phyloP scores from a whole-genome alignment of 139 green algal species.

The Chlorella ohadii region DNA sequence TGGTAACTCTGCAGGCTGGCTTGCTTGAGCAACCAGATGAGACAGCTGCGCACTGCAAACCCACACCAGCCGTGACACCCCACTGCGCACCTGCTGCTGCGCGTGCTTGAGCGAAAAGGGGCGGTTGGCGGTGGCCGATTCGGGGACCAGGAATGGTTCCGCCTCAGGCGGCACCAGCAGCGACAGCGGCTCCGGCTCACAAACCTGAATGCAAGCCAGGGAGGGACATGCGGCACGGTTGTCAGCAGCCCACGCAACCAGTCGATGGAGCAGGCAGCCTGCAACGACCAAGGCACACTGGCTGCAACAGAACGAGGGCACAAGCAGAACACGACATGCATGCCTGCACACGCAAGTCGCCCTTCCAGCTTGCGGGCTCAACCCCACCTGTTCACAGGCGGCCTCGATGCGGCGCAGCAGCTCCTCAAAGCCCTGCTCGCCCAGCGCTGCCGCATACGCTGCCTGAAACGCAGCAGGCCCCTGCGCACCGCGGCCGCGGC shows the following conservation, averaged over 20 bases:
- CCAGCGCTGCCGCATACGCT: slow-evolving; percentile 7
- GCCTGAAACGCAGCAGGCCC: background rate
- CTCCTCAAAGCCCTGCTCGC: slow-evolving; percentile 2
- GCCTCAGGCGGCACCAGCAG: slow-evolving; percentile 29
- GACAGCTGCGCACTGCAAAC: too few species aligned
- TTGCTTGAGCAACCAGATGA: too few species aligned
- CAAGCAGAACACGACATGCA: too few species aligned
- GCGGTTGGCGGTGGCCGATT: slow-evolving; percentile 20
- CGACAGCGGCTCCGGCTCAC: slow-evolving; percentile 6
- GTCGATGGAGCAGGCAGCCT: too few species aligned
- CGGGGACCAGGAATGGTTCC: slow-evolving; percentile 31
- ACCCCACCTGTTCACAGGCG: slow-evolving; percentile 19
- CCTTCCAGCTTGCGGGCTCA: too few species aligned
- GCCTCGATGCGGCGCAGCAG: slow-evolving; percentile 23
- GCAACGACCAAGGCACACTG: too few species aligned
- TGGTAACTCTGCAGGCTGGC: too few species aligned
- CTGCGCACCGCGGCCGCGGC: too few species aligned
- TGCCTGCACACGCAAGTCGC: background rate
- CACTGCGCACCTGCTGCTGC: slow-evolving; percentile 65
- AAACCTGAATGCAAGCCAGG: background rate
- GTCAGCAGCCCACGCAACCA: too few species aligned
- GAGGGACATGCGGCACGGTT: too few species aligned
- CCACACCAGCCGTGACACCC: too few species aligned
- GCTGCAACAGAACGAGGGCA: too few species aligned
- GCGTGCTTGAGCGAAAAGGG: slow-evolving; percentile 71